Evolutionary conservation across 257 asterid genomes (phyloP).

Genomic region (Lycium barbarum): DNA sequence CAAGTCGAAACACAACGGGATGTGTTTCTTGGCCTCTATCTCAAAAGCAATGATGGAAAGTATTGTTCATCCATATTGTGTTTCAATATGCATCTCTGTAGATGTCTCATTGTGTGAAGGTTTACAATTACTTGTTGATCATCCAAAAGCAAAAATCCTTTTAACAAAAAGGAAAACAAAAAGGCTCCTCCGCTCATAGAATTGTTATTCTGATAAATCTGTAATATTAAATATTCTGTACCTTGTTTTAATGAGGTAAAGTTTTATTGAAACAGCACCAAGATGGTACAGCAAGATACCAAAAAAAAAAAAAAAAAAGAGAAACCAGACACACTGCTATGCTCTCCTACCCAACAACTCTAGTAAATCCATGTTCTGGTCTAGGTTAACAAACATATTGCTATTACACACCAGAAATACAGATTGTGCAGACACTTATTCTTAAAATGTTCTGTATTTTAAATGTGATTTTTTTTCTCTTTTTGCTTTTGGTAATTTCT

Average conservation of each 20-base stretch:
- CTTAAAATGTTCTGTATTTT: neutral
- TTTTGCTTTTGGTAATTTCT: neutral
- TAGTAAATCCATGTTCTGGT: neutral
- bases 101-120: neutral
- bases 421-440: neutral
- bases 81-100: neutral
- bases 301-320: neutral
- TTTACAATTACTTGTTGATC: neutral
- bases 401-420: neutral
- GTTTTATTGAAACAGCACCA: neutral
- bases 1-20: neutral
- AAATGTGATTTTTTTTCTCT: neutral
- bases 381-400: neutral
- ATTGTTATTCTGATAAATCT: neutral
- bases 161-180: neutral
- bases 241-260: neutral
- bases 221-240: neutral
- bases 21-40: neutral
- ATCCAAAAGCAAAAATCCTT: neutral
- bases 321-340: neutral
- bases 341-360: neutral
- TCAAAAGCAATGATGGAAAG: neutral
- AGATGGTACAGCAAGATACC: neutral
- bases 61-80: neutral
- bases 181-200: neutral